Conservation (phyloP, 2,329 filamentous ascomycete genomes). For the Didymella lethalis region DNA sequence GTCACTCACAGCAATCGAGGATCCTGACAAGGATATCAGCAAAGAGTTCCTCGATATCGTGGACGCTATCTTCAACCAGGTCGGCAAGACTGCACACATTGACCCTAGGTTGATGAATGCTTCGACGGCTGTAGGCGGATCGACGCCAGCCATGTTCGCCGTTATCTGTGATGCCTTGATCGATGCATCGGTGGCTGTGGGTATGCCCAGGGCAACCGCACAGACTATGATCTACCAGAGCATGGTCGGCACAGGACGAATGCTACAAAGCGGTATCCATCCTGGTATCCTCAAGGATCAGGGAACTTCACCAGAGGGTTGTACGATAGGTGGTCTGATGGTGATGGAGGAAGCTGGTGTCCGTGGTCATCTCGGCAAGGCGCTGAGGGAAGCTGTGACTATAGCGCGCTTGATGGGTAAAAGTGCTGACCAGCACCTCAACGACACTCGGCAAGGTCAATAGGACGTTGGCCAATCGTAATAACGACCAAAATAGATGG, state of each 20-base stretch:
- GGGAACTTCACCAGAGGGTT: constrained; percentile 44
- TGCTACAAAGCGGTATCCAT: constrained; percentile 43
- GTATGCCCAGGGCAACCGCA: constrained; percentile 35
- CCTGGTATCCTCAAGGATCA: constrained; percentile 40
- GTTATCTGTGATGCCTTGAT: constrained; percentile 44
- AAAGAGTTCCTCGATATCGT: constrained; percentile 26
- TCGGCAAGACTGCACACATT: constrained; percentile 36
- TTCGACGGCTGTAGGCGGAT: constrained; percentile 40
- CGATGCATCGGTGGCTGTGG: constrained; percentile 42
- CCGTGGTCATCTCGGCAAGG: constrained; percentile 41
- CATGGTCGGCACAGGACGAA: constrained; percentile 41
- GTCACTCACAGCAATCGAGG: constrained; percentile 50
- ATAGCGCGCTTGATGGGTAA: constrained; percentile 55
- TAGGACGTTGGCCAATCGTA: neutral
- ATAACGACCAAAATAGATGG: neutral
- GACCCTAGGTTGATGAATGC: constrained; percentile 37
- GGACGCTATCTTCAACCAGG: constrained; percentile 33
- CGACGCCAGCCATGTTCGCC: constrained; percentile 45
- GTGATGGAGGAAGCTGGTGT: constrained; percentile 44
- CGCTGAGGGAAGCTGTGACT: constrained; percentile 59
- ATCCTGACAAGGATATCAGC: constrained; percentile 30
- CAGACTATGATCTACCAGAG: constrained; percentile 44
- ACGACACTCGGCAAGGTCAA: constrained; percentile 50
- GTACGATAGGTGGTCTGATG: constrained; percentile 47
- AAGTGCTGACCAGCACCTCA: constrained; percentile 47